Conservation (phyloP, 306 rosid genomes). For the Sicyos baderoa region DNA sequence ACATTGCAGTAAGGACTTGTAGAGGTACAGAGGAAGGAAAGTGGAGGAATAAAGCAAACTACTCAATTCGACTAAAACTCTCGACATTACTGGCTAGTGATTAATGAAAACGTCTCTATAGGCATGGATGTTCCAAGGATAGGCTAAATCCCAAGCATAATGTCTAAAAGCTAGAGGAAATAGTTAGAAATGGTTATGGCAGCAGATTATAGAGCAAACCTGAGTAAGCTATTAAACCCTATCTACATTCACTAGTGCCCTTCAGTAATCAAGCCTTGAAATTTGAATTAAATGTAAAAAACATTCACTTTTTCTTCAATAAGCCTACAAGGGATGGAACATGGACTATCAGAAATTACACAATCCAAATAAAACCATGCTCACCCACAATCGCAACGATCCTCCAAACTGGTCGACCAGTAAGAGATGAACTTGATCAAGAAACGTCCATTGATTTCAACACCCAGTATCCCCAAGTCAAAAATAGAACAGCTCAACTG, state of each 20-base stretch:
- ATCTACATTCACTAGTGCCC: neutral
- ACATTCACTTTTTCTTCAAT: neutral
- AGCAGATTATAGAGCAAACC: neutral
- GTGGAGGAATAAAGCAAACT: neutral
- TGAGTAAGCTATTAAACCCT: neutral
- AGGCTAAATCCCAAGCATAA: neutral
- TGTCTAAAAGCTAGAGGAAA: neutral
- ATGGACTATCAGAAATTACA: neutral
- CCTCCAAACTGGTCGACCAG: neutral
- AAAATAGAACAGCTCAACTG: no score
- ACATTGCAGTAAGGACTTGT: neutral
- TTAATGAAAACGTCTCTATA: neutral
- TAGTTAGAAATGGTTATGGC: neutral
- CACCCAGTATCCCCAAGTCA: neutral
- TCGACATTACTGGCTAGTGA: neutral
- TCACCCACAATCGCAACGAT: neutral
- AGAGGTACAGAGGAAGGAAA: neutral
- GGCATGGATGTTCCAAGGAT: neutral
- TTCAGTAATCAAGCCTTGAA: neutral
- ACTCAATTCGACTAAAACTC: neutral
- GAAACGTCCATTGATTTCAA: neutral
- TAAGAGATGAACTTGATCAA: neutral
- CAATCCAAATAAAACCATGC: neutral
- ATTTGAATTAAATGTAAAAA: neutral
- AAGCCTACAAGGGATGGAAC: neutral